Conservation (phyloP, 805 yeast species). For the Scheffersomyces coipomensis region DNA sequence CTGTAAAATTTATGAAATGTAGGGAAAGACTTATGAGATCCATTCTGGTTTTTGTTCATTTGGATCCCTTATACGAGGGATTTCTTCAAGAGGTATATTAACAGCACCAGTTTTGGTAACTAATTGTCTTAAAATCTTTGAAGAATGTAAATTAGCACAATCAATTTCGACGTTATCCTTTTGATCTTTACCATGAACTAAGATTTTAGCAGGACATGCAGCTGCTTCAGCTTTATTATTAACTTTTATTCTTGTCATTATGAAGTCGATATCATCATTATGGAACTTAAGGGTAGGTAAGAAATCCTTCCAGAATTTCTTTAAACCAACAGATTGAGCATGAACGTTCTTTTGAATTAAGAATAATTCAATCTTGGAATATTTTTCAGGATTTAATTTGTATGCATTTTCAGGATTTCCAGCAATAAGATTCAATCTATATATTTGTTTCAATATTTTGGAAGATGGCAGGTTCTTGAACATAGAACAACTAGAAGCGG, state of each 20-base stretch:
- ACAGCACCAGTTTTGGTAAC: conserved; percentile 51
- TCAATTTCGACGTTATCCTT: conserved; percentile 40
- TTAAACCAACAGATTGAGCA: conserved; percentile 63
- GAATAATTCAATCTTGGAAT: conserved; percentile 46
- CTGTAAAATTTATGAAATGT: no score
- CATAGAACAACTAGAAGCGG: no score
- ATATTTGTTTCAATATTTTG: conserved; percentile 45
- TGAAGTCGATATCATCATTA: conserved; percentile 68
- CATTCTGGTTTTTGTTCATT: no score
- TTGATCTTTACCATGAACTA: conserved; percentile 39
- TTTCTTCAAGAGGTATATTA: conserved; percentile 45
- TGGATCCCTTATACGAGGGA: conserved; percentile 23
- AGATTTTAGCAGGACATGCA: conserved; percentile 46
- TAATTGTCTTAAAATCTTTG: conserved; percentile 57
- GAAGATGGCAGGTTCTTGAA: conserved; percentile 29
- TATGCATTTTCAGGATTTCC: conserved; percentile 44
- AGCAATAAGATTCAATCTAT: conserved; percentile 50
- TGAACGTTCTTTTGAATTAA: conserved; percentile 43
- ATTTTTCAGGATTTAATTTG: conserved; percentile 21
- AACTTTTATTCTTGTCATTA: conserved; percentile 54
- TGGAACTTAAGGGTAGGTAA: conserved; percentile 80
- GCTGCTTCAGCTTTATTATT: conserved; percentile 36
- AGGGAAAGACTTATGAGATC: no score
- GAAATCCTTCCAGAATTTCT: conserved; percentile 71
- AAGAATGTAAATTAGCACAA: conserved; percentile 48